Base-by-base conservation (phyloP, 192 early-diverging fungal genomes). In the Podila epigama region DNA sequence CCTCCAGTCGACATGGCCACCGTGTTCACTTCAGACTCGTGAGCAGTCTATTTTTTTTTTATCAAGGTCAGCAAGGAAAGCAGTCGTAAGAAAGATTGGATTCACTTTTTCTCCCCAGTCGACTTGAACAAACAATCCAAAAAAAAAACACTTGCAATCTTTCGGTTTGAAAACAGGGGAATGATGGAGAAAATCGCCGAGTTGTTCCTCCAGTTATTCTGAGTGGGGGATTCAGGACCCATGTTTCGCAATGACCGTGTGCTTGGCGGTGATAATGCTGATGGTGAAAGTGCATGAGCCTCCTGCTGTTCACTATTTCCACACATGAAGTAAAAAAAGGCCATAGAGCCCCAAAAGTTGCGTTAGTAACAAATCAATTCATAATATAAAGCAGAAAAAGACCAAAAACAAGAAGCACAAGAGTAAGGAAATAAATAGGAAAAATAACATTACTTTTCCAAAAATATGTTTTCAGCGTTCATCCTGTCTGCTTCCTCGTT, bases 381-480 rank as follows among this genome's bases (percentile, higher is more conserved):
- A n/a, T n/a, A n/a, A n/a, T n/a, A n/a, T n/a, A n/a, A n/a, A n/a
- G n/a, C n/a, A n/a, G 16, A 63, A 33, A 34, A 42, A 42, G 37
- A 13, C 35, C 75, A 83, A 37, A 68, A 67, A 54, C 79, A 79
- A 51, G 71, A 79, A 51, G 60, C 44, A 15, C n/a, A n/a, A n/a
- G n/a, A n/a, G n/a, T n/a, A n/a, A n/a, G n/a, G n/a, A n/a, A n/a
- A n/a, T n/a, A n/a, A n/a, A n/a, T n/a, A n/a, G n/a, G n/a, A n/a
- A n/a, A n/a, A n/a, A n/a, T n/a, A n/a, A n/a, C n/a, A n/a, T 73
- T 83, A 90, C 91, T 77, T 84, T 88, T 96, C 97, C 66, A 94
- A 87, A 82, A 94, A 93, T 54, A 88, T 86, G 60, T 95, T 99
- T 4, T 91, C 95, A 48, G 94, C 93, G 77, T 99, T 98, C 89